These are phyloP conservation scores for Austroboletus niveus DNA, from an alignment of 1,284 basidiomycete genomes.

Conservation along the genomic window DNA sequence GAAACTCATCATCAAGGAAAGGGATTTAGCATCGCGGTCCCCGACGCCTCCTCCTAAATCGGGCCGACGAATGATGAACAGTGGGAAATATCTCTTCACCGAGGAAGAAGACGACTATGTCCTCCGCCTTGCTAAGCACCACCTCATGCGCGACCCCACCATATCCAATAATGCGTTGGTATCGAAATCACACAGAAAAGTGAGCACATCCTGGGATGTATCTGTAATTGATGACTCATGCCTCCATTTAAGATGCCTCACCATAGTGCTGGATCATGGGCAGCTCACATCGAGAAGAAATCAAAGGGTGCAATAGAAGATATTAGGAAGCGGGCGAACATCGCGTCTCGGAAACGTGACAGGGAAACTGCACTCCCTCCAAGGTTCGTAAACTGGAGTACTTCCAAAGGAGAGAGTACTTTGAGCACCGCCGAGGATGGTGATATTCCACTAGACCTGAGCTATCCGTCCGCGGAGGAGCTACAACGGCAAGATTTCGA, in stretches of 20 bases:
- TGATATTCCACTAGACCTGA: background rate
- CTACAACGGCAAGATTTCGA: slow-evolving; percentile 42
- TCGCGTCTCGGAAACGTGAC: slow-evolving; percentile 29
- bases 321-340: slow-evolving; percentile 34
- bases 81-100: slow-evolving; percentile 43
- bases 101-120: slow-evolving; percentile 46
- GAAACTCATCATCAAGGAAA: background rate
- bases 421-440: background rate
- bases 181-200: slow-evolving; percentile 39
- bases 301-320: slow-evolving; percentile 25
- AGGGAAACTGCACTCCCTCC: background rate
- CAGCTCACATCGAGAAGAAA: slow-evolving; percentile 25
- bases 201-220: slow-evolving; percentile 19
- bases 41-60: slow-evolving; percentile 46
- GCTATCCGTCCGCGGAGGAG: slow-evolving; percentile 7
- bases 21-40: slow-evolving; percentile 25
- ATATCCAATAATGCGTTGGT: slow-evolving; percentile 33
- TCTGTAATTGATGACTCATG: background rate
- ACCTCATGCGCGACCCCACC: slow-evolving; percentile 40
- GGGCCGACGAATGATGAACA: slow-evolving; percentile 21
- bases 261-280: slow-evolving; percentile 43
- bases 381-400: background rate
- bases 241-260: slow-evolving; percentile 42
- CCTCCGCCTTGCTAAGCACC: slow-evolving; percentile 31
- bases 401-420: background rate